Conservation (phyloP, 495 filamentous ascomycete genomes). For the Entonaema liquescens region DNA sequence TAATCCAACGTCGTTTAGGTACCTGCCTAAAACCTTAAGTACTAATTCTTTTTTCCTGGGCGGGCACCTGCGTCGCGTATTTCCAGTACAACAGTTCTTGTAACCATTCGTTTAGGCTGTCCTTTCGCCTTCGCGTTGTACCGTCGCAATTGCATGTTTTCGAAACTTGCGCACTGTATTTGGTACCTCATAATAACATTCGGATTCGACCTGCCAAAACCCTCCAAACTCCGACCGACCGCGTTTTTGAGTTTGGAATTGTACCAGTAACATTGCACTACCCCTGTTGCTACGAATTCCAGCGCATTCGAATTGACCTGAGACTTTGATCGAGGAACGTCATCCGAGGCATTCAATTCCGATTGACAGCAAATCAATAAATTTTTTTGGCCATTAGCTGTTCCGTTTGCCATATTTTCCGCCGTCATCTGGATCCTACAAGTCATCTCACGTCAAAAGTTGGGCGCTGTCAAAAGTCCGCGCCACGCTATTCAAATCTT, state of each 20-base stretch:
- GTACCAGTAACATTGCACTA: slow-evolving; percentile 20
- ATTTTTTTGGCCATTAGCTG: slow-evolving; percentile 28
- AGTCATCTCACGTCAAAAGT: slow-evolving; percentile 29
- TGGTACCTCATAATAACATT: background rate
- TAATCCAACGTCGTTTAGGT: slow-evolving; percentile 4
- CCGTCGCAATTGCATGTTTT: slow-evolving; percentile 6
- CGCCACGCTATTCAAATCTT: slow-evolving; percentile 30
- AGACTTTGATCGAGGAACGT: slow-evolving; percentile 31
- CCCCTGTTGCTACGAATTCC: slow-evolving; percentile 27
- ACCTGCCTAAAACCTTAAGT: slow-evolving; percentile 10
- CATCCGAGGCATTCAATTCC: slow-evolving; percentile 31
- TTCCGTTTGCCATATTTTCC: slow-evolving; percentile 9
- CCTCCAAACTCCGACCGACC: slow-evolving; percentile 13
- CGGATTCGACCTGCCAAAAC: slow-evolving; percentile 12
- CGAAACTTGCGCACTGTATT: slow-evolving; percentile 31
- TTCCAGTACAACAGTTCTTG: slow-evolving; percentile 17
- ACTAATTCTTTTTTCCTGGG: slow-evolving; percentile 15
- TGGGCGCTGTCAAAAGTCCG: slow-evolving; percentile 37
- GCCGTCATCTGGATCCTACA: slow-evolving; percentile 27
- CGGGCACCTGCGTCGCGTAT: slow-evolving; percentile 33
- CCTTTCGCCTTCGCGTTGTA: slow-evolving; percentile 14
- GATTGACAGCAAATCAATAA: slow-evolving; percentile 34
- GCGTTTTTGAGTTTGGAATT: slow-evolving; percentile 30
- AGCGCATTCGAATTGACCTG: slow-evolving; percentile 36
- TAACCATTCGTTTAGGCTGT: slow-evolving; percentile 24